Evolutionary conservation across 108 stramenopile species (phyloP).

Genomic region (Pseudonitzschia multiseries): DNA sequence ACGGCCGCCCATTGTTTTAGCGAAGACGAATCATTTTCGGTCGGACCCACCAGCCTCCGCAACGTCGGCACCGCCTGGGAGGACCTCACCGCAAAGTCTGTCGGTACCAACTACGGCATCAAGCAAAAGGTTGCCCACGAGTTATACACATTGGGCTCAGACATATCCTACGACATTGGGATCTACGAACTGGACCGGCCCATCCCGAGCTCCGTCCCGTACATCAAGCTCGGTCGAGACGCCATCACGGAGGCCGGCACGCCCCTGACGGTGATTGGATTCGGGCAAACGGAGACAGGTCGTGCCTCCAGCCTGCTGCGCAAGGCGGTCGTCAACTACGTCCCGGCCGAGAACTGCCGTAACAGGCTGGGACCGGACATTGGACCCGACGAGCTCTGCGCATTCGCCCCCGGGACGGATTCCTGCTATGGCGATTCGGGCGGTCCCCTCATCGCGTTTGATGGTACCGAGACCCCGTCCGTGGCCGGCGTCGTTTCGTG

Average conservation of each 20-base stretch:
- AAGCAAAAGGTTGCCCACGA: slow-evolving; percentile 5
- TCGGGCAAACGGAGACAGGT: slow-evolving; percentile 19
- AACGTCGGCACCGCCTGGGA: background rate
- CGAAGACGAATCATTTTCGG: background rate
- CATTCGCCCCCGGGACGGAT: background rate
- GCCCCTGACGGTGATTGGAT: slow-evolving; percentile 21
- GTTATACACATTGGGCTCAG: background rate
- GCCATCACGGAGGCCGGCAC: background rate
- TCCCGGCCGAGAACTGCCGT: slow-evolving; percentile 32
- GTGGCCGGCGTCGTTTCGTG: slow-evolving; percentile 23
- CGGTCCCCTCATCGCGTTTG: slow-evolving; percentile 38
- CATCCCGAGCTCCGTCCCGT: background rate
- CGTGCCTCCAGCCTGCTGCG: background rate
- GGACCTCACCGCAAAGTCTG: background rate
- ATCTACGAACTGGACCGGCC: background rate
- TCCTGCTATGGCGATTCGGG: slow-evolving; percentile 13
- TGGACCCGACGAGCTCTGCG: slow-evolving; percentile 39
- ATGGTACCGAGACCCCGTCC: background rate
- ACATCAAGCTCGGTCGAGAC: background rate
- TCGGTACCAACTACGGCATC: background rate
- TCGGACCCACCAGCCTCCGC: background rate
- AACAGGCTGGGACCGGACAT: background rate
- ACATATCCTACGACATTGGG: background rate
- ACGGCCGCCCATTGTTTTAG: slow-evolving; percentile 52
- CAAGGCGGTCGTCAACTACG: slow-evolving; percentile 31